Conservation (phyloP, 805 yeast genomes). For the Candida schatavii region DNA sequence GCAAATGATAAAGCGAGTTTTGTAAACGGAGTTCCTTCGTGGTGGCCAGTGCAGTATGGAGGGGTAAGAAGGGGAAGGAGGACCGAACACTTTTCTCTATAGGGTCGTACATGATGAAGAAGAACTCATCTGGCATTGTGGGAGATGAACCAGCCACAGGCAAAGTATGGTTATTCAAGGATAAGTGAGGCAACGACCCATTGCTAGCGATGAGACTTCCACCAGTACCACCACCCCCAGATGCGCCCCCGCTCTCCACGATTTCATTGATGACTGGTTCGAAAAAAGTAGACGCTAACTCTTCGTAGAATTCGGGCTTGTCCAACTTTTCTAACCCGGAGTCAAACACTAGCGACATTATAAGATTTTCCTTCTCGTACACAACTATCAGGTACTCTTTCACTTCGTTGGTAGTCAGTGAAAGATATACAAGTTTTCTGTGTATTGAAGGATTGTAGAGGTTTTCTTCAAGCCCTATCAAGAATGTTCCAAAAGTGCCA, state of each 20-base stretch:
- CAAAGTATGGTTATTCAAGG: not conserved
- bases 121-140: constrained; percentile 23
- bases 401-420: constrained; percentile 5
- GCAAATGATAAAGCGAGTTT: constrained; percentile 35
- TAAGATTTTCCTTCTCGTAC: constrained; percentile 20
- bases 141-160: not conserved
- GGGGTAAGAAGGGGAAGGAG: constrained; percentile 36
- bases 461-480: constrained; percentile 21
- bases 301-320: constrained; percentile 19
- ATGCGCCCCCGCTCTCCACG: constrained; percentile 1
- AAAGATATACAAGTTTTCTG: constrained; percentile 25
- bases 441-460: constrained; percentile 12
- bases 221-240: constrained; percentile 19
- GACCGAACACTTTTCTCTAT: constrained; percentile 23
- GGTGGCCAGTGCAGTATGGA: constrained; percentile 7
- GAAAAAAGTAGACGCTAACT: constrained; percentile 14
- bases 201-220: constrained; percentile 16
- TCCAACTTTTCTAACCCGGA: constrained; percentile 23
- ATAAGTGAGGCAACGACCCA: not conserved
- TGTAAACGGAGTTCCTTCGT: constrained; percentile 3
- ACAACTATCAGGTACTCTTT: constrained; percentile 30
- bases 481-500: constrained; percentile 11
- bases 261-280: constrained; percentile 24
- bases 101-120: constrained; percentile 32
- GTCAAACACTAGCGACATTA: constrained; percentile 28